phyloP scores from a whole-genome alignment of 345 rosid species.

The Gossypium anomalum region DNA sequence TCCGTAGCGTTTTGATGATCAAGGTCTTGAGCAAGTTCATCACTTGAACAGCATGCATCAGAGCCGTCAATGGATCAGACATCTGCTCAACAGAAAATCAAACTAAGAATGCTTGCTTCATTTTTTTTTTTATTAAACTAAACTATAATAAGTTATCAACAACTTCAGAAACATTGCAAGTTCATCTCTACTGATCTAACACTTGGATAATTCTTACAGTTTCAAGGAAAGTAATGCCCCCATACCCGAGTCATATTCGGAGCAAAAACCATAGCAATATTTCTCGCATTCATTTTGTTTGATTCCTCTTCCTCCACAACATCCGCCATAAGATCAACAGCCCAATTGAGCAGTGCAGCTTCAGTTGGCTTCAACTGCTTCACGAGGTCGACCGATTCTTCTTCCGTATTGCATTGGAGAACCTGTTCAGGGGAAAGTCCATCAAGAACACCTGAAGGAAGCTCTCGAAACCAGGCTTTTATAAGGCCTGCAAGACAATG shows the following conservation, averaged over 20 bases:
- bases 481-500: constrained; percentile 95
- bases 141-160: too few relatives aligned
- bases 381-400: constrained; percentile 57
- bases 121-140: too few relatives aligned
- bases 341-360: constrained; percentile 84
- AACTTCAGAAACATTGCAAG: too few relatives aligned
- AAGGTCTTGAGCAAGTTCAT: constrained; percentile 94
- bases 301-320: constrained; percentile 86
- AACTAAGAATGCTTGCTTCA: background rate
- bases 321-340: constrained; percentile 91
- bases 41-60: constrained; percentile 96
- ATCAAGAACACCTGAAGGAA: constrained; percentile 90
- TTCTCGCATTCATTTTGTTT: constrained; percentile 93
- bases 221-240: background rate
- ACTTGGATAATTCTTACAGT: background rate
- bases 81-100: constrained; percentile 37
- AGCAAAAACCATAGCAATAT: constrained; percentile 92
- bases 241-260: constrained; percentile 95
- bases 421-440: constrained; percentile 95
- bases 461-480: constrained; percentile 98
- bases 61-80: constrained; percentile 92
- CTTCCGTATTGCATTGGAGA: constrained; percentile 29
- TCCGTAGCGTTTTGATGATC: constrained; percentile 53
- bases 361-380: constrained; percentile 86
- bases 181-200: background rate